phyloP scores from a whole-genome alignment of 2,329 filamentous ascomycete genomes.

The Tolypocladium album region DNA sequence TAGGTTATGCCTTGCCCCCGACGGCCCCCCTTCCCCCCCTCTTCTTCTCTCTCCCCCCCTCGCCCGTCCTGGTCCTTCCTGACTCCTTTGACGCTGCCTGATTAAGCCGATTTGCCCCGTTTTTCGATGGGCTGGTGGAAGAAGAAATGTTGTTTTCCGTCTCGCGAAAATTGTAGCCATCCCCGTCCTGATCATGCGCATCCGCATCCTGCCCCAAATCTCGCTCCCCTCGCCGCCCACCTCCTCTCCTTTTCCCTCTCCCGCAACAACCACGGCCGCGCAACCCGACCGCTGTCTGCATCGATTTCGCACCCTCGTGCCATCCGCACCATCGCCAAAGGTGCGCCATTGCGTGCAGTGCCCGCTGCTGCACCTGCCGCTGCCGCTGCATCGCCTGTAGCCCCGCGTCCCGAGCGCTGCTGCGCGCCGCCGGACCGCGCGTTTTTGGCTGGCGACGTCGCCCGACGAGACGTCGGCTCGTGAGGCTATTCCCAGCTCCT shows the following conservation, averaged over 20 bases:
- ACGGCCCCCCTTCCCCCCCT: neutral
- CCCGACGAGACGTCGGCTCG: constrained; percentile 13
- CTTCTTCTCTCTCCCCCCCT: neutral
- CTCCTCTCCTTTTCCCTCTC: constrained; percentile 16
- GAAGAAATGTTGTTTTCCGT: constrained; percentile 1
- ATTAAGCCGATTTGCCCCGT: constrained; percentile 7
- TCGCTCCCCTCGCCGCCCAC: constrained; percentile 10
- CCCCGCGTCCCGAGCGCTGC: constrained; percentile 11
- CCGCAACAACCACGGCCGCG: constrained; percentile 23
- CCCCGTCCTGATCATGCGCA: constrained; percentile 9
- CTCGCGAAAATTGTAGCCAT: constrained; percentile 12
- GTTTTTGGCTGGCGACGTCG: constrained; percentile 6
- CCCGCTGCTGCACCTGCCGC: constrained; percentile 17
- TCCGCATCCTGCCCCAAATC: constrained; percentile 9
- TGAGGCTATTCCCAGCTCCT: constrained; percentile 30
- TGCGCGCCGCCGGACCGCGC: constrained; percentile 7
- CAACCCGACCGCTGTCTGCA: constrained; percentile 19
- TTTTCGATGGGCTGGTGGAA: constrained; percentile 5
- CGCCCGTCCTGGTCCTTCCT: neutral
- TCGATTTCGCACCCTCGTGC: constrained; percentile 26
- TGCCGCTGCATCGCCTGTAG: constrained; percentile 9
- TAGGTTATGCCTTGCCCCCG: neutral
- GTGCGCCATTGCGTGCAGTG: constrained; percentile 21
- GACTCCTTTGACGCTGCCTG: constrained; percentile 4
- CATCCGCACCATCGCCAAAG: constrained; percentile 25